Evolutionary conservation across 108 stramenopile species (phyloP).

Genomic region (Cyclotella kingstonii): DNA sequence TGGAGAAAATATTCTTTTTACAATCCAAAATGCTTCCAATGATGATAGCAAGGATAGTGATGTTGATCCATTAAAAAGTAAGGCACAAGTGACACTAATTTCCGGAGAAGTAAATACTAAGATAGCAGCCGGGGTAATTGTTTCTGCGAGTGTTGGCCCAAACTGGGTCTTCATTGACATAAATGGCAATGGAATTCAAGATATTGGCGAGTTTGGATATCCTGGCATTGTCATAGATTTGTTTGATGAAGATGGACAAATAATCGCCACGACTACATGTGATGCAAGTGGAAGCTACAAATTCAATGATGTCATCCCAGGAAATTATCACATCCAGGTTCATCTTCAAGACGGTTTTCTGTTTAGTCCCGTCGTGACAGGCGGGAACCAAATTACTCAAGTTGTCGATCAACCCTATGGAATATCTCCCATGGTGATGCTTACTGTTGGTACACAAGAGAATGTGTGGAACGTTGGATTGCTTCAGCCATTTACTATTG

Average conservation of each 20-base stretch:
- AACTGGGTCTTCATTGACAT: constrained; percentile 21
- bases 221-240: constrained; percentile 24
- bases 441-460: constrained; percentile 5
- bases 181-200: constrained; percentile 32
- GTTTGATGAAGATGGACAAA: constrained; percentile 2
- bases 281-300: constrained; percentile 23
- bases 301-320: constrained; percentile 7
- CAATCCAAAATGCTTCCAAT: constrained; percentile 5
- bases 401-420: constrained; percentile 18
- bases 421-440: constrained; percentile 17
- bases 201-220: constrained; percentile 21
- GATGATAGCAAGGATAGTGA: constrained; percentile 26
- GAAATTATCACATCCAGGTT: constrained; percentile 25
- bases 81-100: constrained; percentile 5
- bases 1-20: constrained; percentile 4
- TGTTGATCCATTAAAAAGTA: constrained; percentile 10
- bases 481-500: constrained; percentile 24
- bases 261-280: constrained; percentile 18
- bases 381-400: constrained; percentile 27
- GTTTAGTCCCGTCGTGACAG: constrained; percentile 32
- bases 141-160: constrained; percentile 21
- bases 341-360: constrained; percentile 12
- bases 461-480: constrained; percentile 28
- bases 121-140: constrained; percentile 18
- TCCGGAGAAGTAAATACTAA: constrained; percentile 18